Conservation (phyloP, 208 protist genomes). For the Phytomonas sp. region DNA sequence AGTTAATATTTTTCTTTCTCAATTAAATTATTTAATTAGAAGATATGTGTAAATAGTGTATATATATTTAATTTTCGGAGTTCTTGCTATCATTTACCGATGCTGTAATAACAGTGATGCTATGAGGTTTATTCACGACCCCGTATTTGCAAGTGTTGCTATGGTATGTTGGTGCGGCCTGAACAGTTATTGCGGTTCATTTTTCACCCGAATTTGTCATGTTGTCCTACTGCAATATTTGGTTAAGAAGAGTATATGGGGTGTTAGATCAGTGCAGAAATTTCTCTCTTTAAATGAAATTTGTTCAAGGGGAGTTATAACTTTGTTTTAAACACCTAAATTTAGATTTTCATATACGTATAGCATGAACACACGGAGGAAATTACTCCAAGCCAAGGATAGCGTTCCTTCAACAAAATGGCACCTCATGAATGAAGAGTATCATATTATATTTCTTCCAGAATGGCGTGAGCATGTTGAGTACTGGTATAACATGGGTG, state of each 20-base stretch:
- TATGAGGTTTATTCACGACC: neutral
- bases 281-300: neutral
- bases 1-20: constrained; percentile 8
- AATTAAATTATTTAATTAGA: constrained; percentile 2
- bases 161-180: neutral
- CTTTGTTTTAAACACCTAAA: neutral
- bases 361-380: constrained; percentile 75
- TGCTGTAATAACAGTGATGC: constrained; percentile 3
- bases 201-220: neutral
- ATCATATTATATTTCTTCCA: constrained; percentile 48
- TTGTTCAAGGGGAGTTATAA: neutral
- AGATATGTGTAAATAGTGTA: constrained; percentile 7
- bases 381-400: constrained; percentile 36
- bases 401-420: constrained; percentile 45
- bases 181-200: neutral
- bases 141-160: neutral
- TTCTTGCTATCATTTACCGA: constrained; percentile 8
- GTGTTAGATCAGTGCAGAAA: neutral
- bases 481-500: constrained; percentile 86
- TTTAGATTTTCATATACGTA: neutral
- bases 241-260: neutral
- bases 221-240: neutral
- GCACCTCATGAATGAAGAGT: constrained; percentile 83
- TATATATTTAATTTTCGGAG: constrained; percentile 8
- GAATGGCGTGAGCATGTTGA: constrained; percentile 43